Base-by-base conservation (phyloP, 306 rosid genomes). In the Medicago lupulina region DNA sequence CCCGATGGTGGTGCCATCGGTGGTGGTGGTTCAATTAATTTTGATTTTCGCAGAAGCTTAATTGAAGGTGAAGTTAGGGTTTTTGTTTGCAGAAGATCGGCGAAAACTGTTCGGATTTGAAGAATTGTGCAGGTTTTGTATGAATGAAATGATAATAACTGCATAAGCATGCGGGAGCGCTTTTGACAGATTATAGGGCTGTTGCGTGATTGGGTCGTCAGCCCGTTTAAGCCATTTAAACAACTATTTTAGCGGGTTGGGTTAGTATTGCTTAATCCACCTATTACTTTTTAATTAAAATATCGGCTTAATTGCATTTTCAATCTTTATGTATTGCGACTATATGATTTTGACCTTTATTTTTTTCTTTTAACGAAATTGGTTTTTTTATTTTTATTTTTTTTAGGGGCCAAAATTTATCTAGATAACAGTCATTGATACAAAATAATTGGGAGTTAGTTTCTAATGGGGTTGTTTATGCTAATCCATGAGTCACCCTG, bases 21-120 rank as follows among this genome's bases (percentile, higher is more conserved):
- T 34, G 38, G 38, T 28, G 84, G 90, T 43, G 87, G 75, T 18
- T 93, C 98, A 93, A 85, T 91, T 18, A 65, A 8, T 68, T 68
- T 23, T 67, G 38, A 2, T 15, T 76, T 58, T n/a, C 9, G 14
- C 2, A 31, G 17, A 57, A 41, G 75, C 28, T 68, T 77, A 65
- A 53, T 38, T 38, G 50, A 50, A 49, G 3, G n/a, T 3, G 61
- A 49, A 11, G 23, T 72, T 76, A 74, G 77, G 84, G 85, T 70
- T 86, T 72, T 10, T n/a, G 39, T 50, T 55, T 15, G 46, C 1
- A 2, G 62, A 23, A 44, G 16, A 17, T 65, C 9, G 36, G 74
- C 11, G 43, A 1, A 8, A 15, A 7, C 3, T 2, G 43, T 36
- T 61, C 31, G 67, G 67, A 44, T 61, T 61, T 15, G 14, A 40